Evolutionary conservation across 2,329 filamentous ascomycete genomes (phyloP), one percentile per base, ranked within the genome.

Genomic region (Microsporum canis): DNA sequence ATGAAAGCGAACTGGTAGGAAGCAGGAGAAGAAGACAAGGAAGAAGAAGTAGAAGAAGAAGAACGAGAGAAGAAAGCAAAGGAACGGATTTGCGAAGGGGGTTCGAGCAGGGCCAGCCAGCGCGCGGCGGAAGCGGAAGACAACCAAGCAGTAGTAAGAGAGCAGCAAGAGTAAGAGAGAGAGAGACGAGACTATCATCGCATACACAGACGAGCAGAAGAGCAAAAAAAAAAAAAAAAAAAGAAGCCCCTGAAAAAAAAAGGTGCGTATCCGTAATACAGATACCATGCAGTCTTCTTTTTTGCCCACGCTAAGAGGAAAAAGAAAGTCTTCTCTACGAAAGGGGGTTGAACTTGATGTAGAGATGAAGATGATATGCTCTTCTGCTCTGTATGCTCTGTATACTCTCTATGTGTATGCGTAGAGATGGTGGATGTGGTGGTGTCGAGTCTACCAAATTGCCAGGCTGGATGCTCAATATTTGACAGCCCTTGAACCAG

Each of bases 31-130:
- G 61, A 64, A 65, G 61, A 65, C 67, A 65, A 65, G 65, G 66
- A 67, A 65, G 63, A 65, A 65, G 66, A 68, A 65, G 65, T 68
- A 65, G 64, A 66, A 49, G 68, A 64, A 67, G 65, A 66, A 64
- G 66, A 65, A 66, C 65, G 63, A 23, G 17, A 23, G 17, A 23
- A 23, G 17, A 23, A 23, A 23, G 17, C 17, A 23, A 23, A 23
- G 17, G 17, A 23, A 23, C 17, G 17, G 17, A 23, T 45, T 51
- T 41, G 66, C 66, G 66, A 69, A 65, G 68, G 68, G 63, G 68
- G 64, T 69, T 23, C 17, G 69, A 72, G 70, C 71, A 69, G 70
- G 71, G 71, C 69, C 67, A 71, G 71, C 73, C 70, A 67, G 69
- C 66, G 69, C 66, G 65, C 63, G 67, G 69, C 69, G 71, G 70